Evolutionary conservation across 805 yeast genomes (phyloP), one percentile per base, ranked within the genome.

Genomic region (Yamadazyma akitaensis): DNA sequence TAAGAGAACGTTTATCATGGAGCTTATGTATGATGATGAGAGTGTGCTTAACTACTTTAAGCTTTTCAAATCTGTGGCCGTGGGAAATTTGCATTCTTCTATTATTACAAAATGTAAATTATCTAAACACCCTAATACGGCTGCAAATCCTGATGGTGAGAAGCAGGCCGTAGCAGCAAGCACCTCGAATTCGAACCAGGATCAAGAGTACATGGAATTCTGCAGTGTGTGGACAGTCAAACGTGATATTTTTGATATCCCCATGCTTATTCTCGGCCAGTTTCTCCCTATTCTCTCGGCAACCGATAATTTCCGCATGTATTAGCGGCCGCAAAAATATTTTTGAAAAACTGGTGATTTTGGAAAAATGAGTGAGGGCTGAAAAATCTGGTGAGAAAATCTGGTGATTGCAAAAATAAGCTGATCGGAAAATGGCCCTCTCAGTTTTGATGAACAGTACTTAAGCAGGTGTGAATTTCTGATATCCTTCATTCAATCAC

Each of bases 171-270:
- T 17, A 7, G 11, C 40, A 12, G 55, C 63, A 42, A 25, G 33
- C 42, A 41, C 30, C 21, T 44, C 14, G 43, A 42, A 10, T 13
- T 48, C 18, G 64, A 65, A 44, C 65, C 48, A 26, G 40, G 47
- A 47, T n/a, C 38, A 44, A 32, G 68, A 60, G 13, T 67, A 45
- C 46, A 75, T 83, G 19, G 80, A 80, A 49, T 86, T 90, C 56
- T 83, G 90, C 34, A 81, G 88, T 36, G 88, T 88, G 13, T 85
- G 94, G 90, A 88, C 96, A 0, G 88, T 88, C 13, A 85, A 85
- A 54, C 70, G 94, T 54, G 96, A 88, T 65, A 80, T 84, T 40
- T 88, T 86, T 65, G 92, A 86, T 63, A 80, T 88, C 40, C 95
- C 96, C 7, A 82, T 87, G 88, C 69, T 88, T 58, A 81, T 88